Percentiles rank a stretch among this genome's conserved stretches.
These are phyloP conservation scores for Corylus heterophylla DNA, from an alignment of 306 rosid genomes.

Conservation along the genomic window DNA sequence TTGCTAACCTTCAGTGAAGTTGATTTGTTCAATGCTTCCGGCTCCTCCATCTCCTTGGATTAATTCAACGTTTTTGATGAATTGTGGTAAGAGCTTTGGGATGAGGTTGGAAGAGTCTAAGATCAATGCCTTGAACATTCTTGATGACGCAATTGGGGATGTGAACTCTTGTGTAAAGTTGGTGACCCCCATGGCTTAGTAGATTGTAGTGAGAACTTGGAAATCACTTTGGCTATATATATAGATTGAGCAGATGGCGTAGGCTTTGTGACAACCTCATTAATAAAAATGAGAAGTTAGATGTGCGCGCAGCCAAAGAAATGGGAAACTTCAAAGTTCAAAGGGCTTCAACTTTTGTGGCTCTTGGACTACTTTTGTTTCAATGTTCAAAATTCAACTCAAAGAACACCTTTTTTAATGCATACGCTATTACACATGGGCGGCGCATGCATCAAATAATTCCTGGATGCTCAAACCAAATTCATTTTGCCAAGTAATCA, in stretches of 20 bases:
- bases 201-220: slow-evolving; percentile 14
- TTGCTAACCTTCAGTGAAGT: slow-evolving; percentile 57
- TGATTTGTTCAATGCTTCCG: slow-evolving; percentile 73
- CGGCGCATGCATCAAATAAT: slow-evolving; percentile 29
- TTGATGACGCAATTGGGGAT: slow-evolving; percentile 52
- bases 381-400: slow-evolving; percentile 19
- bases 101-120: slow-evolving; percentile 54
- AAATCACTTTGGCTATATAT: slow-evolving; percentile 19
- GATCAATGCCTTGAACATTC: slow-evolving; percentile 69
- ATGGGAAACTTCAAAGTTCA: not conserved
- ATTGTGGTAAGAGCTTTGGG: slow-evolving; percentile 68
- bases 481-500: no score
- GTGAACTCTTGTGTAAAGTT: slow-evolving; percentile 46
- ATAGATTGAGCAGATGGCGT: not conserved
- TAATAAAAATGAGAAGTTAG: not conserved
- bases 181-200: slow-evolving; percentile 45
- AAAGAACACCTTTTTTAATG: not conserved
- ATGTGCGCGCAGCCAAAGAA: not conserved
- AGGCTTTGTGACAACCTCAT: not conserved
- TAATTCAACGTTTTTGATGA: slow-evolving; percentile 47
- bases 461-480: no score
- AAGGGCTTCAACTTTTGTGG: slow-evolving; percentile 41
- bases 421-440: slow-evolving; percentile 34
- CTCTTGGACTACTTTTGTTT: slow-evolving; percentile 29
- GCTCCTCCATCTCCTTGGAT: slow-evolving; percentile 70